These are phyloP conservation scores for Cerrena zonata DNA, from an alignment of 1,284 basidiomycete species.

Conservation along the genomic window DNA sequence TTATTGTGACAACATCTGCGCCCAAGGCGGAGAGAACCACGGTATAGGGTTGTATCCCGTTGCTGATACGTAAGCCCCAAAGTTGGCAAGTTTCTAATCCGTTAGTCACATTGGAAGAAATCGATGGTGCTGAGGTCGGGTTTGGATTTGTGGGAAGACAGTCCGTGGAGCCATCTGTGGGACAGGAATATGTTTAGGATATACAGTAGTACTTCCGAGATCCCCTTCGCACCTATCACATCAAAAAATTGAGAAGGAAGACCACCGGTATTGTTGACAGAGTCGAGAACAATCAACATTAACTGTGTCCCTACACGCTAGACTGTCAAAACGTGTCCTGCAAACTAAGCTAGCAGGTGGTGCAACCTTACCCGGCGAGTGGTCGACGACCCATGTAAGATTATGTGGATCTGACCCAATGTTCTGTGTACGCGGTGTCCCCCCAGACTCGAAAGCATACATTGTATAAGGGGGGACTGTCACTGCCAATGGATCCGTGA, in stretches of 20 bases:
- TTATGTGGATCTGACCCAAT: conserved; percentile 35
- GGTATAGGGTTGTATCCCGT: too few species aligned
- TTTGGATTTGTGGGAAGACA: too few species aligned
- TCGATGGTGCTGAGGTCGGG: too few species aligned
- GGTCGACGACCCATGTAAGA: conserved; percentile 39
- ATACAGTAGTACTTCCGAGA: too few species aligned
- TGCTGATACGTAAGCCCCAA: too few species aligned
- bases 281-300: conserved; percentile 40
- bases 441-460: conserved; percentile 38
- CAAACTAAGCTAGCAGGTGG: background rate
- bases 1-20: too few species aligned
- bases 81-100: too few species aligned
- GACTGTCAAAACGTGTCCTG: background rate
- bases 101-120: too few species aligned
- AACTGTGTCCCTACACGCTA: conserved; percentile 35
- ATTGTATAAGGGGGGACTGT: conserved; percentile 46
- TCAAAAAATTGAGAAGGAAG: conserved; percentile 30
- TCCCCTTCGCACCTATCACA: conserved; percentile 36
- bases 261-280: conserved; percentile 38
- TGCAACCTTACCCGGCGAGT: conserved; percentile 34
- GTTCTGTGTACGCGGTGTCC: conserved; percentile 34
- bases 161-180: too few species aligned
- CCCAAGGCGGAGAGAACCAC: too few species aligned
- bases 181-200: too few species aligned
- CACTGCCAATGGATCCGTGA: too few species aligned